Conservation (phyloP, 257 asterid genomes). For the Przewalskia tangutica region DNA sequence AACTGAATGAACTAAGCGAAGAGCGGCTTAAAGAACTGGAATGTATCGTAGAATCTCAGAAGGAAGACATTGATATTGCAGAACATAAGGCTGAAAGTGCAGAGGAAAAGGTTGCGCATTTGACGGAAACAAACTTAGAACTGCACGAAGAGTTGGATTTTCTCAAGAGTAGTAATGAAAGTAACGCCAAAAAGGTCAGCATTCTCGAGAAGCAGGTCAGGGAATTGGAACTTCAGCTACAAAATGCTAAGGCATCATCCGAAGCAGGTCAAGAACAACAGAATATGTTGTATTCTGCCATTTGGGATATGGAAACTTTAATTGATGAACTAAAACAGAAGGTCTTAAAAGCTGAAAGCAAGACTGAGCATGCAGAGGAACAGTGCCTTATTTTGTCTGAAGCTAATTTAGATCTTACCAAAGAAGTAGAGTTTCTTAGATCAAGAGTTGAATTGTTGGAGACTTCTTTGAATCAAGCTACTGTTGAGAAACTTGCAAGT, state of each 20-base stretch:
- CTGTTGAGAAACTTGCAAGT: slow-evolving; percentile 40
- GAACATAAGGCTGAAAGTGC: slow-evolving; percentile 28
- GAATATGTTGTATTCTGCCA: slow-evolving; percentile 73
- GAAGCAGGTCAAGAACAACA: slow-evolving; percentile 90
- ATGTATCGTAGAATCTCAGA: slow-evolving; percentile 24
- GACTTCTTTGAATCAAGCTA: slow-evolving; percentile 36
- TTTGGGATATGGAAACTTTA: slow-evolving; percentile 95
- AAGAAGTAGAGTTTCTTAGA: slow-evolving; percentile 43
- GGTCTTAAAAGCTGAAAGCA: slow-evolving; percentile 52
- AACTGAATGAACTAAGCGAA: slow-evolving; percentile 13
- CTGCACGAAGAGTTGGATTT: slow-evolving; percentile 63
- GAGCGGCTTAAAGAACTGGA: slow-evolving; percentile 37
- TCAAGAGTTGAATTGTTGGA: slow-evolving; percentile 40
- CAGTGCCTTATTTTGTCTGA: slow-evolving; percentile 44
- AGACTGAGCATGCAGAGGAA: slow-evolving; percentile 56
- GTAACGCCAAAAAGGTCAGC: slow-evolving; percentile 44
- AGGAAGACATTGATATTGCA: slow-evolving; percentile 17
- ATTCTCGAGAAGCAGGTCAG: slow-evolving; percentile 56
- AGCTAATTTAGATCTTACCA: slow-evolving; percentile 46
- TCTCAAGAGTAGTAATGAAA: slow-evolving; percentile 54
- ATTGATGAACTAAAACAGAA: slow-evolving; percentile 85
- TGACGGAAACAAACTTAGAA: slow-evolving; percentile 65
- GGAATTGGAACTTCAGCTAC: slow-evolving; percentile 58
- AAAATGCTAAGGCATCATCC: slow-evolving; percentile 60
- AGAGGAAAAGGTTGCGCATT: slow-evolving; percentile 35